These are phyloP conservation scores for Termitomyces sp. DNA, from an alignment of 768 basidiomycete species.

Conservation along the genomic window DNA sequence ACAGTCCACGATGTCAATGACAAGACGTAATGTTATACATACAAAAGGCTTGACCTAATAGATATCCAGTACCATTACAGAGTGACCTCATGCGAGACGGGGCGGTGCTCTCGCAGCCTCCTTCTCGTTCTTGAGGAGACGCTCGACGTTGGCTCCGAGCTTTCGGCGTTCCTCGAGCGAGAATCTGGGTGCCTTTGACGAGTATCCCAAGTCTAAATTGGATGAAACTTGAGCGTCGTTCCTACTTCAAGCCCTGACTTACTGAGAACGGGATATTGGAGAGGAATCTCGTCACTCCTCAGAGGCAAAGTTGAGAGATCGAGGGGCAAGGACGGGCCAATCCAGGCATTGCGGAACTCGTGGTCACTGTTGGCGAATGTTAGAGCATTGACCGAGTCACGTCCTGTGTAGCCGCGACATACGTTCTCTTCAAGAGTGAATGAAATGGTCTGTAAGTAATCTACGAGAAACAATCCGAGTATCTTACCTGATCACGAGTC, in stretches of 20 bases:
- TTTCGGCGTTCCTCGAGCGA: slow-evolving; percentile 59
- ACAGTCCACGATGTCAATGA: too few species aligned
- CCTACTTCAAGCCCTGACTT: slow-evolving; percentile 19
- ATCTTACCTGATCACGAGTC: slow-evolving; percentile 61
- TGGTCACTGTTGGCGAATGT: slow-evolving; percentile 51
- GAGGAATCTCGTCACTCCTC: slow-evolving; percentile 49
- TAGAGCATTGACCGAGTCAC: neutral
- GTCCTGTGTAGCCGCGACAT: slow-evolving; percentile 22
- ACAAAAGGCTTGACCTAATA: neutral
- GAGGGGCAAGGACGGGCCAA: slow-evolving; percentile 67
- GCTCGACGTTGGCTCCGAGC: slow-evolving; percentile 60
- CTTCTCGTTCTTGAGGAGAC: slow-evolving; percentile 54
- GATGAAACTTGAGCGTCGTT: neutral
- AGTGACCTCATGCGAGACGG: neutral
- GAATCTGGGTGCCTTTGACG: slow-evolving; percentile 43
- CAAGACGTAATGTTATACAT: neutral
- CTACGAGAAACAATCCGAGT: neutral
- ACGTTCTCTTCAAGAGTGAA: slow-evolving; percentile 42
- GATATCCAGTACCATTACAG: too few species aligned
- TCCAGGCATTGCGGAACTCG: slow-evolving; percentile 66
- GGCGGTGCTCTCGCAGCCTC: slow-evolving; percentile 66
- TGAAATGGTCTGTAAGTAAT: neutral
- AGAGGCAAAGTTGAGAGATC: slow-evolving; percentile 56
- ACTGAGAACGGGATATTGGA: slow-evolving; percentile 69
- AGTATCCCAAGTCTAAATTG: slow-evolving; percentile 63